Conservation (phyloP, 1,284 basidiomycete genomes). For the Paramarasmius palmivorus region DNA sequence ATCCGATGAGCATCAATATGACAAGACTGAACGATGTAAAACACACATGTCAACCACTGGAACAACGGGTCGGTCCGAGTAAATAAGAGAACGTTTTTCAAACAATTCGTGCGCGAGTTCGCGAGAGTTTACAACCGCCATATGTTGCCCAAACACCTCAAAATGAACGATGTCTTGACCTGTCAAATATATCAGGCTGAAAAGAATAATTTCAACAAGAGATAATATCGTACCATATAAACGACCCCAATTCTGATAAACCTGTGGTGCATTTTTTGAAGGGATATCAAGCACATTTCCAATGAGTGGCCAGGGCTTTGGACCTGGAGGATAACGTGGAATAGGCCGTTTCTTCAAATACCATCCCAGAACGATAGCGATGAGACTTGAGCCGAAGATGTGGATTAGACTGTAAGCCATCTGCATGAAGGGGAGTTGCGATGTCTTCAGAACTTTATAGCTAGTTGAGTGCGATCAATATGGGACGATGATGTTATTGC, state of each 20-base stretch:
- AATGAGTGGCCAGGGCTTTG: neutral
- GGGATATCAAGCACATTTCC: constrained; percentile 1
- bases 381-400: no score
- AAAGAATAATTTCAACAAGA: neutral
- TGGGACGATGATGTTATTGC: no score
- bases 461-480: no score
- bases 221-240: neutral
- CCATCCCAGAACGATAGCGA: no score
- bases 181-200: neutral
- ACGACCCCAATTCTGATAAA: neutral
- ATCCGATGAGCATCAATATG: no score
- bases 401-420: no score
- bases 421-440: no score
- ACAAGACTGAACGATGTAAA: neutral
- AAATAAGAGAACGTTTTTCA: neutral
- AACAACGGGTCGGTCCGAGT: neutral
- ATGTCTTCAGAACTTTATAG: no score
- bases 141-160: neutral
- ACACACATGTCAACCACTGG: neutral
- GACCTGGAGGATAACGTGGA: neutral
- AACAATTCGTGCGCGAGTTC: neutral
- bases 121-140: neutral
- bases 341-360: no score
- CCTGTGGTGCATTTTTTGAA: neutral
- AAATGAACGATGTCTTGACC: neutral